phyloP scores from a whole-genome alignment of 495 filamentous ascomycete species.

The Echria macrotheca region DNA sequence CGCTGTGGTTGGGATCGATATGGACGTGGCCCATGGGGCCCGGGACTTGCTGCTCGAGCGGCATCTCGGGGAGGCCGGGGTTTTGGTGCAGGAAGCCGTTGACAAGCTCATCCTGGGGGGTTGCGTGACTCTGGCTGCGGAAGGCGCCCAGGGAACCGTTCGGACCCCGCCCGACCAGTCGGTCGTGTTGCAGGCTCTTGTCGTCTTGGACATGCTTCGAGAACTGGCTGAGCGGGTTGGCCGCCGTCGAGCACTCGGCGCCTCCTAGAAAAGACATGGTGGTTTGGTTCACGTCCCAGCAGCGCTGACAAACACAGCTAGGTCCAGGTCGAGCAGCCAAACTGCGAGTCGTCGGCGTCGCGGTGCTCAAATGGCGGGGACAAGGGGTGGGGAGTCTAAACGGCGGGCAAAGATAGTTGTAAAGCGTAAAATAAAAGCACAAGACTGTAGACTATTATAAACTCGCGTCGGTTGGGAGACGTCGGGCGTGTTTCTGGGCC shows the following conservation, averaged over 20 bases:
- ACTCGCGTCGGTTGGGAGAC: too few relatives aligned
- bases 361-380: too few relatives aligned
- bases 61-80: constrained; percentile 37
- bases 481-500: too few relatives aligned
- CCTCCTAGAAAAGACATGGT: constrained; percentile 91
- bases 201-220: constrained; percentile 92
- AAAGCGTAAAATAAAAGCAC: too few relatives aligned
- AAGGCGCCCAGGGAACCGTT: constrained; percentile 39
- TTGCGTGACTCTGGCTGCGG: constrained; percentile 33
- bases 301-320: background rate
- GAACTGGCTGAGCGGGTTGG: constrained; percentile 94
- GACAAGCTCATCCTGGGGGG: constrained; percentile 66
- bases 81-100: constrained; percentile 83
- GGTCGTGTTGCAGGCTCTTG: constrained; percentile 86
- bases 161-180: constrained; percentile 67
- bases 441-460: too few relatives aligned
- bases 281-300: background rate
- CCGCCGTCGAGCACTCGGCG: constrained; percentile 93
- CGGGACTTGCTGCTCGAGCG: constrained; percentile 33
- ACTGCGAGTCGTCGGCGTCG: too few relatives aligned
- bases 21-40: constrained; percentile 33
- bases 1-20: constrained; percentile 30
- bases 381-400: too few relatives aligned
- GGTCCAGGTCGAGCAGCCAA: too few relatives aligned
- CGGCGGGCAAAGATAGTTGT: too few relatives aligned